Evolutionary conservation across 2,329 filamentous ascomycete genomes (phyloP), one percentile per base, ranked within the genome.

Genomic region (Cladorrhinum sp.): DNA sequence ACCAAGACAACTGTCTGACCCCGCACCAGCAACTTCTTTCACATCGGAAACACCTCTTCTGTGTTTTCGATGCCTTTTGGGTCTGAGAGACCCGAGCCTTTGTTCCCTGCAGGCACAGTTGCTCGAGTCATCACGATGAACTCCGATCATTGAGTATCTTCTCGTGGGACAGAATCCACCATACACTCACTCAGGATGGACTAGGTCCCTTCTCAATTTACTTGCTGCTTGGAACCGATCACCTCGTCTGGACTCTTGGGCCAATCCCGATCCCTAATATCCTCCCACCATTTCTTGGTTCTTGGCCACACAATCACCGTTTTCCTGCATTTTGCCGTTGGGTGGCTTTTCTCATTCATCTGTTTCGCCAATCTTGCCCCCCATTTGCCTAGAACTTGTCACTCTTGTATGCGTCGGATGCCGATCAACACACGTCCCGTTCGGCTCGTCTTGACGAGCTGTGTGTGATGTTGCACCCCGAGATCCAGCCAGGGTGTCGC

Each of bases 311-410:
- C 53, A 26, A 18, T 30, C 36, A 42, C 36, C 28, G 6, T 55
- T 36, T 36, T 48, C 16, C 46, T 52, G 33, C 51, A 58, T 60
- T 58, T 49, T 60, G 55, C 58, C 55, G 58, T 60, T 46, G 21
- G 14, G 21, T 46, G 48, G 28, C 46, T 26, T 24, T 55, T 59
- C 57, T 55, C 18, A 26, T 54, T 55, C 18, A 26, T 54, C 52
- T 53, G 14, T 46, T 42, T 24, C 36, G 12, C 26, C 26, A 33
- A 18, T 53, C 33, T 53, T 54, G 46, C 49, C 9, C 28, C 55
- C 50, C 23, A 53, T 21, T 53, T 54, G 30, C 49, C 30, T 16
- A 23, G 46, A 46, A 20, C 7, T 21, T 21, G 12, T 42, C 36
- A 14, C 42, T 14, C n/a, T 54, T 24, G 52, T 42, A 49, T 55